Evolutionary conservation across 768 basidiomycete species (phyloP), one percentile per base, ranked within the genome.

Genomic region (Tricholoma saponaceum): DNA sequence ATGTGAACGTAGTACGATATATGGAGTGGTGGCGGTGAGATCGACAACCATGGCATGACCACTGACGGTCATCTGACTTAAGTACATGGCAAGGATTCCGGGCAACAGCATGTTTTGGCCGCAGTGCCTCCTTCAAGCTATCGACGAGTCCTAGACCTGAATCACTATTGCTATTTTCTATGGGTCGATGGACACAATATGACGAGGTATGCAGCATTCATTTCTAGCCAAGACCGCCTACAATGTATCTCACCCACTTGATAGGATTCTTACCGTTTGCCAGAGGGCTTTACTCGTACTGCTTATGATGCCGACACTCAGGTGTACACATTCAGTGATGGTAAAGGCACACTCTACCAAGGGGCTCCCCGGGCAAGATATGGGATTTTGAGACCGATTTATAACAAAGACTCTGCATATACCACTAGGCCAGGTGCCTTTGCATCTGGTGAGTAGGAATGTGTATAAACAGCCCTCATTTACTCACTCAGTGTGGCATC

Each of bases 251-350:
- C 49, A 23, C 44, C n/a, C 18, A 46, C 22, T 52, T 10, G 0
- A 20, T 51, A 79, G 79, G 78, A 80, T 57, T 33, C 69, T 5
- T 55, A 58, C 35, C 75, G 75, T 41, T 70, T 81, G 6, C 77
- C 79, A 6, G 72, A 74, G 56, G 83, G 82, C 26, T 70, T 83
- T 64, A 74, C 70, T 52, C 74, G 83, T 5, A 71, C 82, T 10
- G 79, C 69, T 2, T 85, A 84, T 55, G 83, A 85, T 59, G 74
- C 80, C 0, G 83, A 85, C 54, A 74, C 78, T 0, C 65, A 72
- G n/a, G 68, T 72, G 13, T 84, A 83, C 57, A 79, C 74, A 4
- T 85, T 83, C 51, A 64, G 71, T 30, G 83, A 85, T 55, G 59
- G 60, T 2, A 64, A 74, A 3, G 83, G 82, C 0, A 69, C 67